Base-by-base conservation (phyloP, 495 filamentous ascomycete species). In the Lentithecium fluviatile region DNA sequence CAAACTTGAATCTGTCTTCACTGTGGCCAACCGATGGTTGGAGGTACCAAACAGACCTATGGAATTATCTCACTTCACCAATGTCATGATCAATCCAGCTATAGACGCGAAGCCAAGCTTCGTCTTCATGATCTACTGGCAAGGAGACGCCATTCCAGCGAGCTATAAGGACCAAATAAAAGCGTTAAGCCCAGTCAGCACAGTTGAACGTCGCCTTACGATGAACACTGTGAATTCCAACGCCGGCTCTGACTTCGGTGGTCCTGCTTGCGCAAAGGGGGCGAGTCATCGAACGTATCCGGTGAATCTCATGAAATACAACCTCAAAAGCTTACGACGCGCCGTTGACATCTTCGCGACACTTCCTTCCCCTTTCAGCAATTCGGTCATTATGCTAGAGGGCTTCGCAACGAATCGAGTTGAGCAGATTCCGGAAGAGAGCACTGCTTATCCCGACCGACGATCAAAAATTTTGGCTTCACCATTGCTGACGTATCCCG, bases 1-100 rank as follows among this genome's bases (percentile, higher is more conserved):
- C 43, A 74, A 82, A 62, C 70, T 83, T n/a, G 75, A 80, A 54
- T 4, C 4, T 43, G 40, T 43, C 6, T 43, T 43, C 15, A 20
- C 40, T 3, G 13, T 43, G 4, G 40, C 40, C 3, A 43, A 43
- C 13, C 5, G 19, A 3, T 43, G 40, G 40, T 43, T 43, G 40
- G 19, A 3, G 15, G 15, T 3, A 6, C 15, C 13, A 15, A 15
- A 43, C 3, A 5, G 40, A 13, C 40, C 40, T n/a, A 15, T n/a
- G 40, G 5, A 43, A 15, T 15, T 43, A 3, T n/a, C 15, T 5
- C 40, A 43, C 19, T 43, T 6, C 19, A 13, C 5, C 19, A 13
- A 6, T 3, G 4, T 43, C 40, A 13, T 13, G 13, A 6, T 5
- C 5, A 43, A 43, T 43, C 40, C 40, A 6, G 40, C 4, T 6